These are phyloP conservation scores for Calonectria pteridis DNA, from an alignment of 2,329 filamentous ascomycete genomes.

Conservation along the genomic window DNA sequence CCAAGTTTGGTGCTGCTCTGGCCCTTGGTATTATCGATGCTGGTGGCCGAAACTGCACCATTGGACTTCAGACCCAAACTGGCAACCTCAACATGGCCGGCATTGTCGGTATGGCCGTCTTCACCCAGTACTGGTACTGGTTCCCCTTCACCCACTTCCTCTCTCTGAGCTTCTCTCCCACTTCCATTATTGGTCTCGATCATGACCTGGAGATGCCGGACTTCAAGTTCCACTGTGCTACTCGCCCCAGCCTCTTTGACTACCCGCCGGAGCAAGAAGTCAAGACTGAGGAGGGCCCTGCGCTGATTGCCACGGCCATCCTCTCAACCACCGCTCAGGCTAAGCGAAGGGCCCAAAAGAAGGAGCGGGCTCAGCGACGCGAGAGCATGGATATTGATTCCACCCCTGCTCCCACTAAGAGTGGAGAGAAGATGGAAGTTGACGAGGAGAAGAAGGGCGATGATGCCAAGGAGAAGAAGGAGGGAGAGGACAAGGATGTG, in stretches of 20 bases:
- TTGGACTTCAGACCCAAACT: constrained; percentile 96
- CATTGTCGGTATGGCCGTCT: constrained; percentile 97
- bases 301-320: constrained; percentile 94
- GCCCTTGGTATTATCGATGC: constrained; percentile 98
- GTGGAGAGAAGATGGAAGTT: constrained; percentile 89
- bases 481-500: constrained; percentile 70
- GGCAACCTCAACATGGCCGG: constrained; percentile 99
- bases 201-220: constrained; percentile 92
- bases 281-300: constrained; percentile 92
- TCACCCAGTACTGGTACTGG: constrained; percentile 99
- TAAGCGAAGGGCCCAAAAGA: constrained; percentile 93
- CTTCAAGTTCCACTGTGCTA: constrained; percentile 97
- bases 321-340: constrained; percentile 97
- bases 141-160: constrained; percentile 99
- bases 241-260: constrained; percentile 94
- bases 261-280: constrained; percentile 97
- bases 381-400: constrained; percentile 97
- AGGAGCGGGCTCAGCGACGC: constrained; percentile 87
- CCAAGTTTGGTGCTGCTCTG: constrained; percentile 95
- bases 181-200: constrained; percentile 93
- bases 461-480: constrained; percentile 72
- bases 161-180: constrained; percentile 95
- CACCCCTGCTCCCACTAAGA: constrained; percentile 63
- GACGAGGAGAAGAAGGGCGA: constrained; percentile 72
- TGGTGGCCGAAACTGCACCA: constrained; percentile 97